Evolutionary conservation across 352 stramenopile species (phyloP).

Genomic region (Phytophthora gonapodyides): DNA sequence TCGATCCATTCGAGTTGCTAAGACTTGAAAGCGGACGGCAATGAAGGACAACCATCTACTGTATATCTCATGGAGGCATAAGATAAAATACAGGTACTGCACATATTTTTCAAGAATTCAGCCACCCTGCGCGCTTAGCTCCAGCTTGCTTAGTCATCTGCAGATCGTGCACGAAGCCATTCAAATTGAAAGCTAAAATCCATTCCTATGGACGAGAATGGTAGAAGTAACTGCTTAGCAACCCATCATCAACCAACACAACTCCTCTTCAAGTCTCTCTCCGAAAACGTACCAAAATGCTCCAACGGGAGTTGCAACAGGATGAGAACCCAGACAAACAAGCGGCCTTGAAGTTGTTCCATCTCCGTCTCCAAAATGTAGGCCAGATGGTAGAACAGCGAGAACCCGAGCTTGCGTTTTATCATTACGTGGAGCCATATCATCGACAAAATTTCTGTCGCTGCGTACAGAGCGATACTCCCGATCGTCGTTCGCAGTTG

Average conservation of each 20-base stretch:
- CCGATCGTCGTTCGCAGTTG: slow-evolving; percentile 12
- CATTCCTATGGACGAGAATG: slow-evolving; percentile 6
- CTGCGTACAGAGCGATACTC: slow-evolving; percentile 10
- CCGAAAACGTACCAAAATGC: slow-evolving; percentile 19
- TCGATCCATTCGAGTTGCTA: too few relatives aligned
- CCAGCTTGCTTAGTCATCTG: too few relatives aligned
- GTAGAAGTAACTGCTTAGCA: too few relatives aligned
- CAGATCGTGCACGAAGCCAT: background rate
- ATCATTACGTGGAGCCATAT: slow-evolving; percentile 20
- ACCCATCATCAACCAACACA: too few relatives aligned
- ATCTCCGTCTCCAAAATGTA: slow-evolving; percentile 17
- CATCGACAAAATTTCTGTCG: slow-evolving; percentile 11
- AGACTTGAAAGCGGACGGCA: too few relatives aligned
- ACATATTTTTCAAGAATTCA: too few relatives aligned
- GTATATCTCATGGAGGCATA: too few relatives aligned
- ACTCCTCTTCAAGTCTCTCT: background rate
- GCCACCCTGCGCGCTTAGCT: too few relatives aligned
- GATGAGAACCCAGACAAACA: slow-evolving; percentile 20
- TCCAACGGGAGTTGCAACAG: slow-evolving; percentile 14
- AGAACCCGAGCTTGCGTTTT: slow-evolving; percentile 25
- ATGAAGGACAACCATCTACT: too few relatives aligned
- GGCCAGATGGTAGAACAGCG: slow-evolving; percentile 17
- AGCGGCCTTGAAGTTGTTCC: slow-evolving; percentile 13
- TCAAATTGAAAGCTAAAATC: slow-evolving; percentile 20
- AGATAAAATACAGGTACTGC: too few relatives aligned